phyloP scores from a whole-genome alignment of 768 basidiomycete species.

The Cystobasidium tubakii region DNA sequence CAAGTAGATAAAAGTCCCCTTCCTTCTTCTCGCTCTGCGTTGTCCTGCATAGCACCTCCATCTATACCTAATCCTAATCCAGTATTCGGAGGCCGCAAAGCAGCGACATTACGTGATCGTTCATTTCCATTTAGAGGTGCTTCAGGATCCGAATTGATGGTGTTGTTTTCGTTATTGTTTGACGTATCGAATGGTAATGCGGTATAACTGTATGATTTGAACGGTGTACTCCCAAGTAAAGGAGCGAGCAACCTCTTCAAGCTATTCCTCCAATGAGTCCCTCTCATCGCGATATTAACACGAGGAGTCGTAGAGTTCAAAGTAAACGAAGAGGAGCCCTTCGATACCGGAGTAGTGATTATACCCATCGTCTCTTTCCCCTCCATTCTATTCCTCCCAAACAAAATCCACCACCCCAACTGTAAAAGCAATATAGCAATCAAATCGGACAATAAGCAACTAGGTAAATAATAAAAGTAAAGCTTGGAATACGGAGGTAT shows the following conservation, averaged over 20 bases:
- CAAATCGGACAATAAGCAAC: not conserved
- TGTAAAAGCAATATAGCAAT: not conserved
- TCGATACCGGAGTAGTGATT: not conserved
- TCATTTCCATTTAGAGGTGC: not conserved
- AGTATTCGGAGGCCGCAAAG: not conserved
- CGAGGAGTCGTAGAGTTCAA: too few species aligned
- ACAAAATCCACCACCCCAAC: not conserved
- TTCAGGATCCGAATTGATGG: not conserved
- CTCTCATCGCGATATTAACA: too few species aligned
- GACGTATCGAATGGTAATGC: not conserved
- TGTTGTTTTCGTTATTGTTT: not conserved
- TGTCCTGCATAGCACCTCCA: too few species aligned
- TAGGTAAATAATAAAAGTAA: slow-evolving; percentile 3
- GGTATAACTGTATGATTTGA: not conserved
- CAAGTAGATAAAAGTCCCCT: too few species aligned
- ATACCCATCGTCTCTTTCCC: too few species aligned
- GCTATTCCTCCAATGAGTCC: too few species aligned
- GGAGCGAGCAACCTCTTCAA: not conserved
- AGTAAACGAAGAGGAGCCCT: too few species aligned
- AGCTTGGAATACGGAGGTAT: not conserved
- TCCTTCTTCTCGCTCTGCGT: too few species aligned
- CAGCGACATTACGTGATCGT: not conserved
- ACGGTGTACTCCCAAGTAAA: not conserved
- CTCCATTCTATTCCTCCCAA: not conserved
- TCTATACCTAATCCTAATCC: not conserved